Evolutionary conservation across 2,329 filamentous ascomycete genomes (phyloP).

Genomic region (Tympanopsis confertula): DNA sequence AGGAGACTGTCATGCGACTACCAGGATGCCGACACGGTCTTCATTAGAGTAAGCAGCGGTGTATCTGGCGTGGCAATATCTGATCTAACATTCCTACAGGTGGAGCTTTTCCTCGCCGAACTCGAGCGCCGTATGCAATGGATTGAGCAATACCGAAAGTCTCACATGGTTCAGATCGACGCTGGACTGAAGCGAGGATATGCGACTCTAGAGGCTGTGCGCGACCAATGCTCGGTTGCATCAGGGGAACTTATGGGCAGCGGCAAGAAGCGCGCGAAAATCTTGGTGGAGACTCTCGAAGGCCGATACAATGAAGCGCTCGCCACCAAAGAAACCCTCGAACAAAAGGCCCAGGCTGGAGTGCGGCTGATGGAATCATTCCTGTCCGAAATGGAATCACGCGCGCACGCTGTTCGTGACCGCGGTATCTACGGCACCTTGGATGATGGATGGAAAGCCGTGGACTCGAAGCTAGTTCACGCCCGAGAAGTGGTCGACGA

Average conservation of each 20-base stretch:
- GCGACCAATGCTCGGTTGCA: neutral
- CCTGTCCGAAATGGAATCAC: slow-evolving; percentile 48
- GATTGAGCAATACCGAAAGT: slow-evolving; percentile 1
- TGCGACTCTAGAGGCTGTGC: neutral
- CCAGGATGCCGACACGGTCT: neutral
- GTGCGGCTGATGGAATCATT: slow-evolving; percentile 51
- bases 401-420: slow-evolving; percentile 49
- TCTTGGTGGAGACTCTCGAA: slow-evolving; percentile 56
- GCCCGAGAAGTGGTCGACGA: slow-evolving; percentile 24
- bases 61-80: neutral
- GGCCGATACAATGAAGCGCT: slow-evolving; percentile 49
- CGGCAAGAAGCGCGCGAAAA: neutral
- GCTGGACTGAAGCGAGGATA: neutral
- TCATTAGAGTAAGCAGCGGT: neutral
- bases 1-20: neutral
- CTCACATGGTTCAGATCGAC: slow-evolving; percentile 1
- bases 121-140: neutral
- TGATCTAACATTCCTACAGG: neutral
- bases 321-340: slow-evolving; percentile 50
- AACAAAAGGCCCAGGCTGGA: slow-evolving; percentile 54
- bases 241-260: neutral
- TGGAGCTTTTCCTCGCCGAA: slow-evolving; percentile 1
- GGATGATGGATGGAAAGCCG: slow-evolving; percentile 1
- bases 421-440: slow-evolving; percentile 44
- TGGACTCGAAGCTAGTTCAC: neutral